Percentiles rank a stretch among this genome's conserved stretches.
phyloP scores from a whole-genome alignment of 495 filamentous ascomycete species.

The Xylaria bambusicola region DNA sequence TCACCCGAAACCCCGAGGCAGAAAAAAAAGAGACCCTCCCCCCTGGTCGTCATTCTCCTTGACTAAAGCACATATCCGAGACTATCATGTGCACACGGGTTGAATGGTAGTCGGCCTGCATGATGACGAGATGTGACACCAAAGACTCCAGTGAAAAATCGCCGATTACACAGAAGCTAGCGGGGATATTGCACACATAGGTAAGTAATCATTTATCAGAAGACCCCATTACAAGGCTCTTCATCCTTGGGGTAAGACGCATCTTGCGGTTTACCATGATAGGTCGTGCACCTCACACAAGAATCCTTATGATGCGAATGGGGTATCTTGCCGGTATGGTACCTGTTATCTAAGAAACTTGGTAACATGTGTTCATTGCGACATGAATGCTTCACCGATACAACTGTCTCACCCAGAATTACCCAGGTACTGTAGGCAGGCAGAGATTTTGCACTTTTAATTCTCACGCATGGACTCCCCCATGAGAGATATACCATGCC shows the following conservation, averaged over 20 bases:
- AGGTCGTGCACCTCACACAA: neutral
- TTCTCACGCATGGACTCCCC: too few species aligned
- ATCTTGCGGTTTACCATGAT: neutral
- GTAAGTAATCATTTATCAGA: neutral
- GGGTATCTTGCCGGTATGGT: neutral
- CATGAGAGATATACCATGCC: too few species aligned
- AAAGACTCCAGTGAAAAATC: neutral
- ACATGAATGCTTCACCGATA: neutral
- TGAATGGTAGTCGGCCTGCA: neutral
- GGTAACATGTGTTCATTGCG: neutral
- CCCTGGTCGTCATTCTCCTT: too few species aligned
- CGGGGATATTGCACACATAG: neutral
- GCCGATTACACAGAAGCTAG: conserved; percentile 1
- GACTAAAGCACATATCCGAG: too few species aligned
- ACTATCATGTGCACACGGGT: neutral
- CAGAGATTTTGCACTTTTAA: too few species aligned
- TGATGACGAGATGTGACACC: neutral
- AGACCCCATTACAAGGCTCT: neutral
- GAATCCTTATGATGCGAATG: neutral
- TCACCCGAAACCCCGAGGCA: too few species aligned
- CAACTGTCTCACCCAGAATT: neutral
- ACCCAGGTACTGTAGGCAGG: too few species aligned
- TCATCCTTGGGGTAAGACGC: neutral
- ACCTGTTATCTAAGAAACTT: neutral
- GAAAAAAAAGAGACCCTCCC: too few species aligned